Conservation (phyloP, 2,329 filamentous ascomycete species). For the Coniochaeta sp. region DNA sequence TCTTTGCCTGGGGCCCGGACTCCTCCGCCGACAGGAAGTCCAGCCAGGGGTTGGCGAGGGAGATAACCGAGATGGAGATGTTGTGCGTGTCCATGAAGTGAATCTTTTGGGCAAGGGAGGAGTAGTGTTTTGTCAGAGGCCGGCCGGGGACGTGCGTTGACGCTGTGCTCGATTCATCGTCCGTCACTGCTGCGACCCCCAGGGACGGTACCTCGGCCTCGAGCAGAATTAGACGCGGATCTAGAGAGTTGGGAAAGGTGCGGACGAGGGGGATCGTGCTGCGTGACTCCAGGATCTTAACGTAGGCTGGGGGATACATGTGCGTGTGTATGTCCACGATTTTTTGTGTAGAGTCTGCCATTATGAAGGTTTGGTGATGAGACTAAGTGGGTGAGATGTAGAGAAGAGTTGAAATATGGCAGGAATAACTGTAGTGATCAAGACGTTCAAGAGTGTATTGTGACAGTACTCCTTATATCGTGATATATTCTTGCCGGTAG, state of each 20-base stretch:
- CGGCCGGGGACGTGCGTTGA: conserved; percentile 60
- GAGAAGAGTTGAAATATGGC: too few species aligned
- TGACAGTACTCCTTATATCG: background rate
- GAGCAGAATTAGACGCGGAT: conserved; percentile 54
- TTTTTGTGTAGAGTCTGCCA: conserved; percentile 9
- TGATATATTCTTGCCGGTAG: too few species aligned
- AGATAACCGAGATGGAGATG: conserved; percentile 79
- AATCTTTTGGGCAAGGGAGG: conserved; percentile 71
- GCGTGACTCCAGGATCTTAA: conserved; percentile 52
- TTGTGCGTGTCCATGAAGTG: conserved; percentile 80
- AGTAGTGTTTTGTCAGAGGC: conserved; percentile 78
- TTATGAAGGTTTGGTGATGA: background rate
- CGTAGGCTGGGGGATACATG: conserved; percentile 60
- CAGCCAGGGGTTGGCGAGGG: conserved; percentile 88
- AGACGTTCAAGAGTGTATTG: background rate
- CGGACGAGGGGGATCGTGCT: conserved; percentile 63
- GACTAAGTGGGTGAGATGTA: background rate
- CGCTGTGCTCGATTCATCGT: conserved; percentile 40
- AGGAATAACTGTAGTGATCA: too few species aligned
- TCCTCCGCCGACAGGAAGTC: conserved; percentile 65
- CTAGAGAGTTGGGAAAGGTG: conserved; percentile 46
- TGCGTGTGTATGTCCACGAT: conserved; percentile 64
- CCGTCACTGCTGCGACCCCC: background rate
- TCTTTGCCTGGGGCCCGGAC: conserved; percentile 54
- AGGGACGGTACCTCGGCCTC: conserved; percentile 23